Evolutionary conservation across 1,284 basidiomycete genomes (phyloP).

Genomic region (Violaceomyces palustris): DNA sequence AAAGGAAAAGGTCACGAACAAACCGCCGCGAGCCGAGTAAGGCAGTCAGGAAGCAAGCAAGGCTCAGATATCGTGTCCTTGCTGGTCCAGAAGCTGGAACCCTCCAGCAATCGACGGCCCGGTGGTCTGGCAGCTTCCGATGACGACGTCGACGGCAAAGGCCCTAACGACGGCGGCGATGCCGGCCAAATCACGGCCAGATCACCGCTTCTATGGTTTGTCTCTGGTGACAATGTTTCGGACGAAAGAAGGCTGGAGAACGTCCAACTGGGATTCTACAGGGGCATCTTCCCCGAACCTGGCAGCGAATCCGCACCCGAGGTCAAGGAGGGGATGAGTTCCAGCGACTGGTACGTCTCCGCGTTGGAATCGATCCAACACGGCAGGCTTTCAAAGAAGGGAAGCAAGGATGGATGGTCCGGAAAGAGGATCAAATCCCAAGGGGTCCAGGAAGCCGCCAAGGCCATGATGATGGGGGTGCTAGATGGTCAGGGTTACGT

Average conservation of each 20-base stretch:
- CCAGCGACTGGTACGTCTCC: conserved; percentile 14
- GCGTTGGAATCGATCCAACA: conserved; percentile 57
- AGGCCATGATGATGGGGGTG: conserved; percentile 34
- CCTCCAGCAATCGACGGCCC: conserved; percentile 1
- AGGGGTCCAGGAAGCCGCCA: conserved; percentile 38
- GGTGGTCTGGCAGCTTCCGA: not conserved
- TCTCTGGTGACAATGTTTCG: conserved; percentile 59
- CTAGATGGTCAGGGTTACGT: conserved; percentile 40
- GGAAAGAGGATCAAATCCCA: conserved; percentile 42
- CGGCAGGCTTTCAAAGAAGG: conserved; percentile 24
- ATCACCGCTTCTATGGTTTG: conserved; percentile 77
- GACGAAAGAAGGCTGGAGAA: conserved; percentile 54
- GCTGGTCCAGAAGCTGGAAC: conserved; percentile 26
- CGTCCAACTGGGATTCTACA: conserved; percentile 86
- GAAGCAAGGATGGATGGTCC: conserved; percentile 16
- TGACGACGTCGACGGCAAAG: conserved; percentile 5
- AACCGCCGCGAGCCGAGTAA: no score
- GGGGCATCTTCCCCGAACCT: conserved; percentile 63
- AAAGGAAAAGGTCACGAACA: not conserved
- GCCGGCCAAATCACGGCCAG: conserved; percentile 33
- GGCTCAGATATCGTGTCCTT: conserved; percentile 31
- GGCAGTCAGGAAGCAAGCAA: not conserved
- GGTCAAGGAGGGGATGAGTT: conserved; percentile 2
- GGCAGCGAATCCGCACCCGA: conserved; percentile 31
- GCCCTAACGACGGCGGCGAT: conserved; percentile 43